These are phyloP conservation scores for Hirschfeldia incana DNA, from an alignment of 345 rosid species.

Conservation along the genomic window DNA sequence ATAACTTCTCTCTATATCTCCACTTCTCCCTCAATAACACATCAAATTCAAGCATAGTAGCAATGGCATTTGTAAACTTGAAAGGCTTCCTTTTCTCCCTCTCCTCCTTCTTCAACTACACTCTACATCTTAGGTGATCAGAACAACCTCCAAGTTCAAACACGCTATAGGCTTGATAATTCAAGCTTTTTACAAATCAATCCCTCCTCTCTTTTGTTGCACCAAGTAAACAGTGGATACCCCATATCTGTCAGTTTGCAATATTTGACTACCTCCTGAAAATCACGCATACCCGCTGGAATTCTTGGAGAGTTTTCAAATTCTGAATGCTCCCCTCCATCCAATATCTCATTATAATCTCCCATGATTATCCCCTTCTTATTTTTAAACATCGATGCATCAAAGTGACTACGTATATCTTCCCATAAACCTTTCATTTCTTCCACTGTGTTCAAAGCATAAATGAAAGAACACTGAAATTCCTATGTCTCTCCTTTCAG, in stretches of 20 bases:
- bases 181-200: background rate
- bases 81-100: background rate
- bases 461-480: background rate
- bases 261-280: background rate
- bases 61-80: background rate
- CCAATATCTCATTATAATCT: background rate
- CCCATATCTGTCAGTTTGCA: background rate
- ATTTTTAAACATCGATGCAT: background rate
- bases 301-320: background rate
- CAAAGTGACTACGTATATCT: background rate
- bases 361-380: background rate
- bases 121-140: background rate
- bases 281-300: background rate
- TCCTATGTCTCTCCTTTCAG: background rate
- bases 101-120: background rate
- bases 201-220: background rate
- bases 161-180: background rate
- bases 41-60: background rate
- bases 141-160: background rate
- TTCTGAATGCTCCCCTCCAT: background rate
- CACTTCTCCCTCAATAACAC: background rate
- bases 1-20: background rate
- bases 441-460: background rate
- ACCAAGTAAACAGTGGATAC: background rate
- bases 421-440: background rate